Evolutionary conservation across 2,329 filamentous ascomycete genomes (phyloP), one percentile per base, ranked within the genome.

Genomic region (Decorospora gaudefroyi): DNA sequence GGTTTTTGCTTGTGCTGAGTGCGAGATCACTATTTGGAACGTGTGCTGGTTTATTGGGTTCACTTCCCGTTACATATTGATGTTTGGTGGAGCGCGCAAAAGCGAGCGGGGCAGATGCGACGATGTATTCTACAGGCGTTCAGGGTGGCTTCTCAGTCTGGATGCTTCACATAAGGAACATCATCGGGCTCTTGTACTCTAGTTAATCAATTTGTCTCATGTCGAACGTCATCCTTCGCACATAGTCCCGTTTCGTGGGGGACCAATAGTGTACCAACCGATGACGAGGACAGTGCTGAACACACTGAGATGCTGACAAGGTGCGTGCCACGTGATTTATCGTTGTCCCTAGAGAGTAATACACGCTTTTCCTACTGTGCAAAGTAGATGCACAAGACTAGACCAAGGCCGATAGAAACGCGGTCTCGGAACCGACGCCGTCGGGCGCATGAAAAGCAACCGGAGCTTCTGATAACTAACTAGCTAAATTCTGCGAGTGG

Each of bases 71-170:
- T 59, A 60, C 35, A 61, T 61, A 61, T 55, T 61, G 57, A 55
- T 53, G 34, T 56, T 49, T 51, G 53, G 46, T 46, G 52, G 50
- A 39, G 32, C 23, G 49, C 57, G 57, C 50, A 65, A 65, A 65
- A 64, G 52, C 36, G 51, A 44, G 16, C 28, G 39, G 23, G 44
- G 46, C 32, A 48, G 48, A 46, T 51, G 50, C 41, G 45, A 43
- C 30, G 49, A 52, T 64, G 61, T 61, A 61, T 45, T 60, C 49
- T 61, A 65, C 40, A 43, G 64, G 64, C 64, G 64, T 67, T 67
- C 23, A 49, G 32, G 55, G 46, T 46, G 51, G 47, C 53, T 44
- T 44, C 36, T 25, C 30, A 46, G 46, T 50, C 47, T 49, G 56
- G 43, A 34, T 53, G 40, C 37, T 47, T 41, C 49, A 46, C 51